Conservation (phyloP, 805 yeast species). For the Komagataella phaffii region DNA sequence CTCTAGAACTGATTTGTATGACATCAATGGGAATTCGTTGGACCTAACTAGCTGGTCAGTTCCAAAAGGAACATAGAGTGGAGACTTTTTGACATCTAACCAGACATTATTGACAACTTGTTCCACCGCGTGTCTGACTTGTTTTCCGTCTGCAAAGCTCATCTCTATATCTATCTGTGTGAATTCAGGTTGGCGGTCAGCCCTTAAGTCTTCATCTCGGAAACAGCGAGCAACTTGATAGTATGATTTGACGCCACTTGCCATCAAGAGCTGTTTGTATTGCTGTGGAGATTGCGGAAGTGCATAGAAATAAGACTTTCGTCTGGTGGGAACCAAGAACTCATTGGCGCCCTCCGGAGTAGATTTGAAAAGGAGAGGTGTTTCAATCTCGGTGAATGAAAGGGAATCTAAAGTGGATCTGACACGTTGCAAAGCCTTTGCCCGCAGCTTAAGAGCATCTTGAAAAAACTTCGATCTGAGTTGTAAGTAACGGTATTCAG, state of each 20-base stretch:
- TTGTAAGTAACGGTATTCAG: conserved; percentile 72
- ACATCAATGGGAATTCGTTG: conserved; percentile 29
- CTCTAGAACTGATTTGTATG: conserved; percentile 57
- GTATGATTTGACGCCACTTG: conserved; percentile 78
- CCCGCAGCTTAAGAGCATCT: conserved; percentile 38
- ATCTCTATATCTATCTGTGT: conserved; percentile 95
- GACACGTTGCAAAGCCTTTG: conserved; percentile 34
- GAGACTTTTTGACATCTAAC: conserved; percentile 27
- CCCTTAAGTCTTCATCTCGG: conserved; percentile 89
- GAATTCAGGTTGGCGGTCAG: conserved; percentile 95
- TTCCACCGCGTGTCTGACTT: conserved; percentile 57
- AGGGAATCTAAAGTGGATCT: conserved; percentile 21
- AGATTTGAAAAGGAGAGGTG: conserved; percentile 85
- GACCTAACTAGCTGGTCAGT: conserved; percentile 18
- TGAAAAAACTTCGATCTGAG: conserved; percentile 51
- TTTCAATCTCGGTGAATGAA: conserved; percentile 73
- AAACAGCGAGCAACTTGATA: conserved; percentile 91
- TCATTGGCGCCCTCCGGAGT: conserved; percentile 98
- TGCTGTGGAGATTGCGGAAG: conserved; percentile 98
- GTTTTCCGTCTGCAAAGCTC: conserved; percentile 61
- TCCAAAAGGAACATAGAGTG: conserved; percentile 22
- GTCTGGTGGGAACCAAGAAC: conserved; percentile 84
- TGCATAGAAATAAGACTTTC: conserved; percentile 54
- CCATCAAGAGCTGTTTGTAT: conserved; percentile 88
- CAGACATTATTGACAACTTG: conserved; percentile 41